Evolutionary conservation across 1,284 basidiomycete species (phyloP).

Genomic region (Bjerkandera adusta): DNA sequence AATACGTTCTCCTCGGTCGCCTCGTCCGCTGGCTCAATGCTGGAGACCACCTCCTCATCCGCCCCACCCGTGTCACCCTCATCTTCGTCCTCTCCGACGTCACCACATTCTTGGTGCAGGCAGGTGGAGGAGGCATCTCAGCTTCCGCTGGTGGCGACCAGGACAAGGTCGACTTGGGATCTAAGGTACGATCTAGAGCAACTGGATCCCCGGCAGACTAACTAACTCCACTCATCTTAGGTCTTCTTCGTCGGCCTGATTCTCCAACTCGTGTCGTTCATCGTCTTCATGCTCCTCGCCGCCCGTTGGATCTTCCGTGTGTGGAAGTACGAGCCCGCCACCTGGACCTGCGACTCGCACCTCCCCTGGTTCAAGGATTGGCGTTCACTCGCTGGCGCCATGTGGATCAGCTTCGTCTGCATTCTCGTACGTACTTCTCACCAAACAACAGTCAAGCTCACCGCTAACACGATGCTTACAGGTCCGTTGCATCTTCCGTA

Average conservation of each 20-base stretch:
- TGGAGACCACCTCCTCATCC: slow-evolving; percentile 47
- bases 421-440: slow-evolving; percentile 46
- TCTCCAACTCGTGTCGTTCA: slow-evolving; percentile 61
- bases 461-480: slow-evolving; percentile 20
- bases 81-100: slow-evolving; percentile 59
- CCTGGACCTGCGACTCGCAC: slow-evolving; percentile 39
- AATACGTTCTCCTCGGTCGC: slow-evolving; percentile 64
- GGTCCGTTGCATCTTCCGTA: slow-evolving; percentile 69
- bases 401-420: slow-evolving; percentile 59
- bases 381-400: slow-evolving; percentile 51
- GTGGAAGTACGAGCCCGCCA: slow-evolving; percentile 38
- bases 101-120: slow-evolving; percentile 53
- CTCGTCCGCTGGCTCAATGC: slow-evolving; percentile 48
- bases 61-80: slow-evolving; percentile 45
- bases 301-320: slow-evolving; percentile 54
- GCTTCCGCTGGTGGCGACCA: slow-evolving; percentile 21
- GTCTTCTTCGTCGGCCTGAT: slow-evolving; percentile 63
- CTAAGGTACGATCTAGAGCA: slow-evolving; percentile 8
- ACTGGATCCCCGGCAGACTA: background rate
- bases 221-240: slow-evolving; percentile 26
- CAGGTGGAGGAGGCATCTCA: slow-evolving; percentile 37
- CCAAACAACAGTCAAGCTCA: background rate
- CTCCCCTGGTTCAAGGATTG: slow-evolving; percentile 54
- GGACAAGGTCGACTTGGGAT: slow-evolving; percentile 7
- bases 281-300: slow-evolving; percentile 56